phyloP scores from a whole-genome alignment of 192 early-diverging fungal species.

The Phlyctochytrium planicorne region DNA sequence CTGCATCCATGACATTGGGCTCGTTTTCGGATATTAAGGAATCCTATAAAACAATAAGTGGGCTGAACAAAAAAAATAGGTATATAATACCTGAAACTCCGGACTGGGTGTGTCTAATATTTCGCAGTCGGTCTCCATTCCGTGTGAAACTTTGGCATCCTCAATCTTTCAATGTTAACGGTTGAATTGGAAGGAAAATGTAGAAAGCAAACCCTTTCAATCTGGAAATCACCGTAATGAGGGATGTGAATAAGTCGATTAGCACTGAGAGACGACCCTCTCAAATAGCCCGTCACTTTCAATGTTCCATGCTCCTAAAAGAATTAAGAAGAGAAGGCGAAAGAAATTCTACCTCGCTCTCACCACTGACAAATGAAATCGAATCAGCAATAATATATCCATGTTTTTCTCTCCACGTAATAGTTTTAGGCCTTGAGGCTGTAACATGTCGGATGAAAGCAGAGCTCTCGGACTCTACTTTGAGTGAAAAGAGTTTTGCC shows the following conservation, averaged over 20 bases:
- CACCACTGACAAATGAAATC: constrained; percentile 64
- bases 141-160: constrained; percentile 22
- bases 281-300: constrained; percentile 80
- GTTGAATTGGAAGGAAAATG: no score
- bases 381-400: constrained; percentile 84
- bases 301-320: constrained; percentile 34
- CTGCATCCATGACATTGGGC: constrained; percentile 83
- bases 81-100: constrained; percentile 35
- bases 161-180: no score
- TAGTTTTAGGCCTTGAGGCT: constrained; percentile 70
- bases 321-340: background rate
- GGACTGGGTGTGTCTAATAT: constrained; percentile 71
- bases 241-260: constrained; percentile 91
- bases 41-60: constrained; percentile 58
- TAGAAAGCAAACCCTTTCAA: constrained; percentile 63
- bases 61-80: background rate
- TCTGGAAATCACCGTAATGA: constrained; percentile 92
- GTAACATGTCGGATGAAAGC: constrained; percentile 75
- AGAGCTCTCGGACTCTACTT: constrained; percentile 51
- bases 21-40: constrained; percentile 83
- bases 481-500: constrained; percentile 66
- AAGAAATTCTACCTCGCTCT: constrained; percentile 37
- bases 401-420: constrained; percentile 84
- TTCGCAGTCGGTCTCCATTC: constrained; percentile 45
- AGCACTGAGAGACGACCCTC: constrained; percentile 83